phyloP scores from a whole-genome alignment of 2,329 filamentous ascomycete species.

The Sarocladiaceae sp. region DNA sequence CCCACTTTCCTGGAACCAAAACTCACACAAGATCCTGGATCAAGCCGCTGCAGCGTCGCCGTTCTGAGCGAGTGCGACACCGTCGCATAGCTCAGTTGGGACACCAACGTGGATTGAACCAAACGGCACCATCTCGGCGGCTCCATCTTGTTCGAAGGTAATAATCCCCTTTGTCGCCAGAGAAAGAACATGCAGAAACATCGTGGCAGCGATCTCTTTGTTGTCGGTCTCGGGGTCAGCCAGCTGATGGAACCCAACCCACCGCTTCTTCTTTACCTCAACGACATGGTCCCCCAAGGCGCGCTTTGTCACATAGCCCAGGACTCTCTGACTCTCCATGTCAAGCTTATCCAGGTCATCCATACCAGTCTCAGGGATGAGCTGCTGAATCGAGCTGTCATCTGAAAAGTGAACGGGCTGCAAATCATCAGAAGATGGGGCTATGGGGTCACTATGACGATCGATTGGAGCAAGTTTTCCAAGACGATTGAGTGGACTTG shows the following conservation, averaged over 20 bases:
- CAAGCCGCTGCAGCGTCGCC: conserved; percentile 4
- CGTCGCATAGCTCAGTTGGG: too few species aligned
- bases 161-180: conserved; percentile 62
- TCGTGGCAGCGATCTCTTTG: conserved; percentile 63
- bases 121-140: conserved; percentile 31
- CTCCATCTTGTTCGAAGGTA: conserved; percentile 51
- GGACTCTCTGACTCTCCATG: conserved; percentile 38
- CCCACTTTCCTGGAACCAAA: too few species aligned
- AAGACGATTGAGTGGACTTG: conserved; percentile 31
- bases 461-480: conserved; percentile 33
- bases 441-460: conserved; percentile 42
- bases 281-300: conserved; percentile 26
- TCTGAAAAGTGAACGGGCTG: too few species aligned
- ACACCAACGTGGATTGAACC: conserved; percentile 42
- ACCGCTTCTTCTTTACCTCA: conserved; percentile 18
- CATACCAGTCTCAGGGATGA: conserved; percentile 20
- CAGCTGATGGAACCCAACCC: conserved; percentile 63
- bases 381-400: conserved; percentile 33
- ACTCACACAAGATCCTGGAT: background rate
- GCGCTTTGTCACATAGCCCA: conserved; percentile 34
- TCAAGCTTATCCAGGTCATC: conserved; percentile 30
- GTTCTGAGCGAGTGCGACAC: conserved; percentile 10
- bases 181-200: conserved; percentile 66
- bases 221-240: conserved; percentile 51
- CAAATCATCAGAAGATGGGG: too few species aligned